phyloP scores from a whole-genome alignment of 495 filamentous ascomycete species.

The Amniculicola lignicola region DNA sequence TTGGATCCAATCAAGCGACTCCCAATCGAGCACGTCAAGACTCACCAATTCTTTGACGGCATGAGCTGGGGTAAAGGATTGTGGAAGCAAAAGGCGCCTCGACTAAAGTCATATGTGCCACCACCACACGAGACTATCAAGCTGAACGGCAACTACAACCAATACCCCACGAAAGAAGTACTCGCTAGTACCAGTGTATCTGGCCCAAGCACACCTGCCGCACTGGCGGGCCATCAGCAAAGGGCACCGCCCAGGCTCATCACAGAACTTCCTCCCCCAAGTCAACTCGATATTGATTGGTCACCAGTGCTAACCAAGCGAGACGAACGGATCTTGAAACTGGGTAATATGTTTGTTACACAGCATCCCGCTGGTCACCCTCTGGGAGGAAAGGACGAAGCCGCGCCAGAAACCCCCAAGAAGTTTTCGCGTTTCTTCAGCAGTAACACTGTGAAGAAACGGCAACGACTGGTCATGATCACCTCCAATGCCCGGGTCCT shows the following conservation, averaged over 20 bases:
- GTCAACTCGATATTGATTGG: conserved; percentile 98
- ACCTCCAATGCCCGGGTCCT: conserved; percentile 87
- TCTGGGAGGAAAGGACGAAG: conserved; percentile 61
- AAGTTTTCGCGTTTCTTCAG: conserved; percentile 92
- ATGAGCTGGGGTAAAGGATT: conserved; percentile 78
- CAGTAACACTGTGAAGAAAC: conserved; percentile 82
- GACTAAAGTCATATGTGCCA: conserved; percentile 80
- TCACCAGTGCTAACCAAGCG: conserved; percentile 86
- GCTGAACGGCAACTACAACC: conserved; percentile 59
- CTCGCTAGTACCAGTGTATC: conserved; percentile 46
- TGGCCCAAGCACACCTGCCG: conserved; percentile 47
- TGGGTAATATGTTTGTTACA: conserved; percentile 83
- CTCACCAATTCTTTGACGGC: conserved; percentile 95
- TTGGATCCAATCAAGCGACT: conserved; percentile 82
- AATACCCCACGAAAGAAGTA: conserved; percentile 44
- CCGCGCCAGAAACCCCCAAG: conserved; percentile 63
- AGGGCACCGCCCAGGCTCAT: conserved; percentile 76
- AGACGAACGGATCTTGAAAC: conserved; percentile 91
- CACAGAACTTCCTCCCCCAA: conserved; percentile 92
- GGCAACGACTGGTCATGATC: conserved; percentile 91
- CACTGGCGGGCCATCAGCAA: conserved; percentile 42
- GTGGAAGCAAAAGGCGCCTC: conserved; percentile 89
- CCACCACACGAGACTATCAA: conserved; percentile 79
- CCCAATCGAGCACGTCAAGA: conserved; percentile 95
- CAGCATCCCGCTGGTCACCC: conserved; percentile 67